phyloP scores from a whole-genome alignment of 768 basidiomycete species.

The Trametes elegans region DNA sequence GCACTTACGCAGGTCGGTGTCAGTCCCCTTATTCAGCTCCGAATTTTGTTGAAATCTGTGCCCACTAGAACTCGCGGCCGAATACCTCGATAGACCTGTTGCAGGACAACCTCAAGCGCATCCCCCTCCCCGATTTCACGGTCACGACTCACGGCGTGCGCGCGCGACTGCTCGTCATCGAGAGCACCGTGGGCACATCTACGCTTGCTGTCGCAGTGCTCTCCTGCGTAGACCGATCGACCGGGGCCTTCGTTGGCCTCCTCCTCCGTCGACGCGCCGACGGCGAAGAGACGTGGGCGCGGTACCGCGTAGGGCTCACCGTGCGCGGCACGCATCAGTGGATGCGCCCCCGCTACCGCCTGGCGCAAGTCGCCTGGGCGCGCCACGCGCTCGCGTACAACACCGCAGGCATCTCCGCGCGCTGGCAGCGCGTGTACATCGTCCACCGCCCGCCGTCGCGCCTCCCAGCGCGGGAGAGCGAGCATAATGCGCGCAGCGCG shows the following conservation, averaged over 20 bases:
- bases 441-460: slow-evolving; percentile 13
- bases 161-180: slow-evolving; percentile 7
- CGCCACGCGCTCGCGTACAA: slow-evolving; percentile 9
- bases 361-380: slow-evolving; percentile 10
- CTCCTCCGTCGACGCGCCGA: slow-evolving; percentile 10
- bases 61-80: too few relatives aligned
- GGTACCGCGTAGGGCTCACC: slow-evolving; percentile 12
- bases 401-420: slow-evolving; percentile 2
- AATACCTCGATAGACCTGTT: background rate
- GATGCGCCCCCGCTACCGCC: slow-evolving; percentile 13
- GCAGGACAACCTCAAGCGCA: background rate
- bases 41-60: too few relatives aligned
- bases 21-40: too few relatives aligned
- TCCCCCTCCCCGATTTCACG: slow-evolving; percentile 10
- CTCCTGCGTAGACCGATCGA: slow-evolving; percentile 8
- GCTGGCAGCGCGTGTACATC: slow-evolving; percentile 15
- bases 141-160: slow-evolving; percentile 12
- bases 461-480: background rate
- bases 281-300: background rate
- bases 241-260: slow-evolving; percentile 9
- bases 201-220: slow-evolving; percentile 11
- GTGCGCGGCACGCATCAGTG: slow-evolving; percentile 2
- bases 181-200: background rate
- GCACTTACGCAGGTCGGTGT: background rate
- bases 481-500: background rate